Evolutionary conservation across 257 asterid species (phyloP).

Genomic region (Solanum appendiculatum): DNA sequence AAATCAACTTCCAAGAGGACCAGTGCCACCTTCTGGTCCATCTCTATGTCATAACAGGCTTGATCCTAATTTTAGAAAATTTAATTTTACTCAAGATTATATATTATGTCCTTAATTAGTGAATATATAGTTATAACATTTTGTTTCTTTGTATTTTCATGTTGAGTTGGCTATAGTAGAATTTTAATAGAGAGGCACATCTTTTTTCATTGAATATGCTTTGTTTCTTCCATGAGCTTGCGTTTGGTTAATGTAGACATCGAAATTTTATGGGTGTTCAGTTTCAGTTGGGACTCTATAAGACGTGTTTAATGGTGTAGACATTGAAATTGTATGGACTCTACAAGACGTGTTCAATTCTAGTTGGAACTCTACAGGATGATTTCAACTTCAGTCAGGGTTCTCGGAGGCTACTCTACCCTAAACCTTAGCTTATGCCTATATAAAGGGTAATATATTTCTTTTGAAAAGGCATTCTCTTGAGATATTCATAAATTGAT

Average conservation of each 20-base stretch:
- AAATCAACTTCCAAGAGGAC: slow-evolving; percentile 49
- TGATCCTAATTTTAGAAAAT: slow-evolving; percentile 12
- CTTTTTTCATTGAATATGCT: not conserved
- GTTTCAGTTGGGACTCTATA: not conserved
- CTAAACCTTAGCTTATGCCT: not conserved
- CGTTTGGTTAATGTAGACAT: not conserved
- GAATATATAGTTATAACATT: not conserved
- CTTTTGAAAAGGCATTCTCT: not conserved
- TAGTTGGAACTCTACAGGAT: not conserved
- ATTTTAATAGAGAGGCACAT: not conserved
- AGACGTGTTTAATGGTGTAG: not conserved
- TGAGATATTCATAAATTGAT: not conserved
- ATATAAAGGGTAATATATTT: no score
- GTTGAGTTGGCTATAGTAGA: not conserved
- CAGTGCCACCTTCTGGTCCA: slow-evolving; percentile 62
- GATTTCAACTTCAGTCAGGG: no score
- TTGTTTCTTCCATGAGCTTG: not conserved
- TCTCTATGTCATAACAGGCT: slow-evolving; percentile 50
- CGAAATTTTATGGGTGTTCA: accelerated
- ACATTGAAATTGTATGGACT: not conserved
- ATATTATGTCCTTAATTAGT: slow-evolving; percentile 30
- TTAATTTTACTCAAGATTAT: slow-evolving; percentile 6
- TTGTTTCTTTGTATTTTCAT: not conserved
- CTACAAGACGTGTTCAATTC: not conserved
- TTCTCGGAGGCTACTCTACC: no score